These are phyloP conservation scores for Aspergillus pseudotamarii DNA, from an alignment of 2,329 filamentous ascomycete genomes.

Conservation along the genomic window DNA sequence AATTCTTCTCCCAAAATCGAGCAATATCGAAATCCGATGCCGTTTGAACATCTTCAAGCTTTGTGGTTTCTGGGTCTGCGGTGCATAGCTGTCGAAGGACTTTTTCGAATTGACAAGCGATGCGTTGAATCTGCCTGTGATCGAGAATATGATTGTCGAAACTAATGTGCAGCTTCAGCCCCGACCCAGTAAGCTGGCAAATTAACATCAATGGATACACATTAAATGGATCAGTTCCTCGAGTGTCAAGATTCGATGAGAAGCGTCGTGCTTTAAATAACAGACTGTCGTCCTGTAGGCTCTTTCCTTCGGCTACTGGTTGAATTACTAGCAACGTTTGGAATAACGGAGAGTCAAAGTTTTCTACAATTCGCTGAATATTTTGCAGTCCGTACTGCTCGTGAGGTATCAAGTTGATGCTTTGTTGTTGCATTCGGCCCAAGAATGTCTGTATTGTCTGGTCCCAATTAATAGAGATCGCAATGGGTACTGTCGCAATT, in stretches of 20 bases:
- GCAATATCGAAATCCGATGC: neutral
- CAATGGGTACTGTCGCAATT: conserved; percentile 9
- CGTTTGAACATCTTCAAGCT: neutral
- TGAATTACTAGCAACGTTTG: conserved; percentile 9
- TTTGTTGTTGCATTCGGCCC: conserved; percentile 1
- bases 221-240: neutral
- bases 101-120: neutral
- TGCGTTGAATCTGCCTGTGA: neutral
- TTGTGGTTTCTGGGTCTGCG: neutral
- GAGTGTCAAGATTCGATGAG: neutral
- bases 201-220: conserved; percentile 2
- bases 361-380: conserved; percentile 3
- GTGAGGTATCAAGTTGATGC: neutral
- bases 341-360: conserved; percentile 1
- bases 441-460: neutral
- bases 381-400: conserved; percentile 7
- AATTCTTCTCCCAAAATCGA: neutral
- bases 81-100: neutral
- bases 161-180: neutral
- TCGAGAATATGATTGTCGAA: neutral
- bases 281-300: neutral
- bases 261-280: neutral
- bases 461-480: neutral
- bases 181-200: conserved; percentile 1
- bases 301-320: neutral